Base-by-base conservation (phyloP, 805 yeast genomes). In the Hanseniaspora guilliermondii region DNA sequence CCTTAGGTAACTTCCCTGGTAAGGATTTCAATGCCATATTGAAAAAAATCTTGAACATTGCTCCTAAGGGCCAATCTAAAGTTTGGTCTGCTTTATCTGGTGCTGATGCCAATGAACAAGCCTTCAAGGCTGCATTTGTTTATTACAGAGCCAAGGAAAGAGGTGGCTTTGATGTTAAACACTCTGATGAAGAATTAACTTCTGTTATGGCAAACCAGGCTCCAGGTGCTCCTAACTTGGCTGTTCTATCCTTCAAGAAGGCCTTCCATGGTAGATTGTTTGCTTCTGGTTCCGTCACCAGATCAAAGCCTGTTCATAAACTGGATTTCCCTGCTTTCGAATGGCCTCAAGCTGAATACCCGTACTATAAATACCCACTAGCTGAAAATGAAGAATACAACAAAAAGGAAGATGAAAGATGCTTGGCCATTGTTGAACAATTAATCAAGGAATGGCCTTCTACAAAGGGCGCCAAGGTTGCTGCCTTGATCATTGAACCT, bases 321-420 rank as follows among this genome's bases (percentile, higher is more conserved):
- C 73, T 89, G 66, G 89, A 83, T 69, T 74, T 91, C 71, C 97
- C 97, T 58, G 81, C 95, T 6, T 89, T 89, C 74, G 79, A 86
- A 65, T 89, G 97, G 97, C 97, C 97, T 65, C 88, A 85, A 68
- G 96, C 96, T 55, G 87, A 87, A 59, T 89, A 82, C 74, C 97
- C 97, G 59, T 62, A 76, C 50, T 82, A 87, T 70, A 73, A 82
- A 69, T 89, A 87, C 69, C 97, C 97, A 56, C 76, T 88, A 64
- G 89, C 80, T 55, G 75, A 78, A 50, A 65, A 80, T 66, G 79
- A 65, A 41, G 80, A 73, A 47, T 80, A 71, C 60, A 89, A 89
- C 77, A 71, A 73, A 48, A 68, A 73, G 49, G 96, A 88, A 72
- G 97, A 89, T 70, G 79, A 75, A 58, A 77, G 93, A 65, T 86